Evolutionary conservation across 2,329 filamentous ascomycete genomes (phyloP).

Genomic region (Fusarium penzigii): DNA sequence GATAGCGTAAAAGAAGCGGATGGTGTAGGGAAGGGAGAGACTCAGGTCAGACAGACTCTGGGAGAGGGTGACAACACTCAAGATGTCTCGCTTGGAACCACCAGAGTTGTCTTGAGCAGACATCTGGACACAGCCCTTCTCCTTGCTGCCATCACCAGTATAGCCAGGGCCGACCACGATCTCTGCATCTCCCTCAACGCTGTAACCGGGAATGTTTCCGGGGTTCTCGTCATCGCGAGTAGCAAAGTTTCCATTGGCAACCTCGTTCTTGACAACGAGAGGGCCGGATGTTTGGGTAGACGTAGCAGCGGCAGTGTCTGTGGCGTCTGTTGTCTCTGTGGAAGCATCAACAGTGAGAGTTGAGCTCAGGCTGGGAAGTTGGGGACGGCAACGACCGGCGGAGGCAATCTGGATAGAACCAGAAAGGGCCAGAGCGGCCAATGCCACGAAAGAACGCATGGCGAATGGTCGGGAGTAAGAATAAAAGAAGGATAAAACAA

Average conservation of each 20-base stretch:
- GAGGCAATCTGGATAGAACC: slow-evolving; percentile 7
- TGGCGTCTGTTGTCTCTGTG: background rate
- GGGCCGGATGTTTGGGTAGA: background rate
- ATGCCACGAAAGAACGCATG: slow-evolving; percentile 18
- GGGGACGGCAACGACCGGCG: slow-evolving; percentile 15
- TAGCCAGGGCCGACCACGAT: slow-evolving; percentile 1
- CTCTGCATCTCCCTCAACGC: slow-evolving; percentile 1
- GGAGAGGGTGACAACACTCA: slow-evolving; percentile 1
- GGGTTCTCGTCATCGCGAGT: background rate
- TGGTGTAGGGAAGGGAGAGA: slow-evolving; percentile 10
- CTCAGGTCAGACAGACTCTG: slow-evolving; percentile 9
- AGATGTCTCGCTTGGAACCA: slow-evolving; percentile 1
- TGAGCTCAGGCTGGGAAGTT: background rate
- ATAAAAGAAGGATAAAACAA: no score
- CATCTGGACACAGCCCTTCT: slow-evolving; percentile 1
- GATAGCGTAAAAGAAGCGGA: slow-evolving; percentile 22
- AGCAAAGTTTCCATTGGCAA: slow-evolving; percentile 1
- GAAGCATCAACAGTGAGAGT: background rate
- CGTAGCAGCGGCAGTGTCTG: background rate
- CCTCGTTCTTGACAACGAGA: background rate
- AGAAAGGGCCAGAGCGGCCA: slow-evolving; percentile 17
- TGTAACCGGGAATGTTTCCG: background rate
- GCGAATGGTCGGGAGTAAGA: background rate
- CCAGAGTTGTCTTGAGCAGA: slow-evolving; percentile 1
- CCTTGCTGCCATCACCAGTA: slow-evolving; percentile 7